Evolutionary conservation across 805 yeast genomes (phyloP).

Genomic region (Lipomyces orientalis): DNA sequence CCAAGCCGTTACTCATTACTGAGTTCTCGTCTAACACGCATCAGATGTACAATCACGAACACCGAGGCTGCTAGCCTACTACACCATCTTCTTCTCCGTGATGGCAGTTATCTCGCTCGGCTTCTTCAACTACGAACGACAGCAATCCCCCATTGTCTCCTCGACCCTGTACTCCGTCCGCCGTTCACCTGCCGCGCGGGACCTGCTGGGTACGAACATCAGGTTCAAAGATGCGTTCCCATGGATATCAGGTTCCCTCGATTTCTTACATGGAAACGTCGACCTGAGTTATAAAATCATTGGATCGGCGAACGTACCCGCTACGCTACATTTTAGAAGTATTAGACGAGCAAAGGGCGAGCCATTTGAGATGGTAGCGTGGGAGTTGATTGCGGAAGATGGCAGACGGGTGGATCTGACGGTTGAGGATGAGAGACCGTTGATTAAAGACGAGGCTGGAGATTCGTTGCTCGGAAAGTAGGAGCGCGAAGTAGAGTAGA

Average conservation of each 20-base stretch:
- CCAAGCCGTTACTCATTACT: neutral
- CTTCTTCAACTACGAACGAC: slow-evolving; percentile 91
- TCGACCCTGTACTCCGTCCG: slow-evolving; percentile 87
- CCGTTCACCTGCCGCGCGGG: slow-evolving; percentile 68
- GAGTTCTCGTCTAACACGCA: neutral
- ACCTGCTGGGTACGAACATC: slow-evolving; percentile 73
- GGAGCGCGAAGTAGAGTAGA: neutral
- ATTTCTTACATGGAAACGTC: slow-evolving; percentile 80
- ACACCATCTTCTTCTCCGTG: slow-evolving; percentile 58
- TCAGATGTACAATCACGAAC: slow-evolving; percentile 51
- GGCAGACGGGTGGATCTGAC: slow-evolving; percentile 45
- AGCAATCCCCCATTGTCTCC: slow-evolving; percentile 84
- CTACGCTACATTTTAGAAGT: slow-evolving; percentile 69
- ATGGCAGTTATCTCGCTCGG: slow-evolving; percentile 64
- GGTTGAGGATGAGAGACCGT: slow-evolving; percentile 50
- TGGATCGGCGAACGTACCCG: slow-evolving; percentile 62
- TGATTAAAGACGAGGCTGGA: slow-evolving; percentile 2
- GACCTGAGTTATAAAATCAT: slow-evolving; percentile 72
- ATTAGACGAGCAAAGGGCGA: slow-evolving; percentile 63
- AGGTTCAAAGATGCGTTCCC: slow-evolving; percentile 78
- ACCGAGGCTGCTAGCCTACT: slow-evolving; percentile 58
- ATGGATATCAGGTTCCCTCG: slow-evolving; percentile 85
- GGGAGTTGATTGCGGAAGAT: slow-evolving; percentile 63
- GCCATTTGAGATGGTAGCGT: slow-evolving; percentile 63
- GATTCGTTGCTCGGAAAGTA: slow-evolving; percentile 13